Evolutionary conservation across 768 basidiomycete genomes (phyloP).

Genomic region (Cytidiella melzeri): DNA sequence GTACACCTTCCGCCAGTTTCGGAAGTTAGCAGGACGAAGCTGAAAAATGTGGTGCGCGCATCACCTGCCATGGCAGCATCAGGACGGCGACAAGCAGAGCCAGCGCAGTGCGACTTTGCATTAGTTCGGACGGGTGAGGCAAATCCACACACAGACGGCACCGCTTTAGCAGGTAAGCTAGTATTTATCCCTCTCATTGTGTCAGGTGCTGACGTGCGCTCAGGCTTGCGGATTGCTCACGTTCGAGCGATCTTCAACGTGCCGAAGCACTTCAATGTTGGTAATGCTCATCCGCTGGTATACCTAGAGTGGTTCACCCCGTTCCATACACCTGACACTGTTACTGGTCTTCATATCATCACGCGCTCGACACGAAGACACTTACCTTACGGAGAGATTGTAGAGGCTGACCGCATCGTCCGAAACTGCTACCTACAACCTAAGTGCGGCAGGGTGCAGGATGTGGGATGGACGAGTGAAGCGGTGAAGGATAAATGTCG

Average conservation of each 20-base stretch:
- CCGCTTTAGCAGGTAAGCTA: neutral
- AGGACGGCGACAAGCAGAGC: neutral
- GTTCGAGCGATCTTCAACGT: constrained; percentile 10
- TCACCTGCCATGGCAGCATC: neutral
- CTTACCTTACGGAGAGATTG: constrained; percentile 1
- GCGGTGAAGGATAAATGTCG: constrained; percentile 2
- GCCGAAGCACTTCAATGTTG: neutral
- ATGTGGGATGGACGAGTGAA: constrained; percentile 5
- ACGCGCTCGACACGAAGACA: constrained; percentile 3
- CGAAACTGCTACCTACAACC: constrained; percentile 2
- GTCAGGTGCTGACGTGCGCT: neutral
- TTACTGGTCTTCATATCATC: neutral
- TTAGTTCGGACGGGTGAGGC: constrained; percentile 2
- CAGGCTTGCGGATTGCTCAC: constrained; percentile 12
- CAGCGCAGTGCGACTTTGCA: constrained; percentile 5
- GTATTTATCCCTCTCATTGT: neutral
- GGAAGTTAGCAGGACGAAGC: constrained; percentile 2
- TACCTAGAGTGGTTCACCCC: constrained; percentile 10
- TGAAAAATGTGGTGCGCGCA: constrained; percentile 9
- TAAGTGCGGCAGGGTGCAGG: neutral
- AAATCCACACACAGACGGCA: neutral
- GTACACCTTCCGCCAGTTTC: neutral
- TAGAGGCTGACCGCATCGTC: neutral
- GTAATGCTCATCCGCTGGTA: neutral
- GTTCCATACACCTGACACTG: neutral